Base-by-base conservation (phyloP, 306 rosid species). In the Abrus precatorius region DNA sequence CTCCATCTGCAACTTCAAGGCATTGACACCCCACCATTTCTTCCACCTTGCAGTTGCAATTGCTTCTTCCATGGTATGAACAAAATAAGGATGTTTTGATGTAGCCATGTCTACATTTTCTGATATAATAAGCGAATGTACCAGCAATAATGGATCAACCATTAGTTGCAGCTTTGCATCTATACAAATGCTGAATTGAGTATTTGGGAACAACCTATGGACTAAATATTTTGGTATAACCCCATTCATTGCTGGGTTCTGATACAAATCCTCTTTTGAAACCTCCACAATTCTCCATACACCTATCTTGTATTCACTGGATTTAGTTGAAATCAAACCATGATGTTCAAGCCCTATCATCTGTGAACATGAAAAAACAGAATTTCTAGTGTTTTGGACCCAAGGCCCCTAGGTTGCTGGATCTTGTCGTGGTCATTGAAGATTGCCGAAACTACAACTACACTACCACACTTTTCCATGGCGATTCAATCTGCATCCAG, bases 1-100 rank as follows among this genome's bases (percentile, higher is more conserved):
- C 76, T 95, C 98, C 96, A 95, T 95, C 83, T 95, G 98, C 33
- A 32, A 72, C 89, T 88, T 95, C 88, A 95, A 87, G 11, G 85
- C 90, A 77, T 87, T 87, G 50, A 93, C 86, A 86, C 93, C 98
- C 92, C 77, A 66, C 97, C 89, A 91, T 86, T 95, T 95, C 83
- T 90, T 93, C 99, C 99, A 95, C 84, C 99, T 90, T 0, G 96
- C 97, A 11, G 98, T 95, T 5, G 99, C 99, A 94, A 90, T 89
- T 12, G 99, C 98, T 67, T 95, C 97, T 72, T 95, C 98, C 91
- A 95, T 91, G 11, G 94, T 90, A 50, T 93, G 97, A 83, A 85
- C 65, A 85, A 77, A 89, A 79, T 40, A 88, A 10, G 99, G 99
- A 44, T 95, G 98, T 45, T 88, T 95, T 5, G 99, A 91, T 55